phyloP scores from a whole-genome alignment of 345 rosid species.

The Raphanus raphanistrum region DNA sequence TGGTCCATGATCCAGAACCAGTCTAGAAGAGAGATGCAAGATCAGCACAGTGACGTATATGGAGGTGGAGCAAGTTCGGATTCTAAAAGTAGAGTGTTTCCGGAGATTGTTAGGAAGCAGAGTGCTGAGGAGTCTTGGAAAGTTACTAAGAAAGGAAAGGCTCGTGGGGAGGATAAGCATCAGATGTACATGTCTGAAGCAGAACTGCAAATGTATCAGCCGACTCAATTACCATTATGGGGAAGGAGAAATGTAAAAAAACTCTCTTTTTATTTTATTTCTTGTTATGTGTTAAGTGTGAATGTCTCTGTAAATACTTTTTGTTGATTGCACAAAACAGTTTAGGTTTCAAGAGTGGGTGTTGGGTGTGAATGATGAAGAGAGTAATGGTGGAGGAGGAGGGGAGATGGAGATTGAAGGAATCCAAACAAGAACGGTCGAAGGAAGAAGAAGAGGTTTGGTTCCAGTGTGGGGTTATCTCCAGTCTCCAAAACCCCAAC shows the following conservation, averaged over 20 bases:
- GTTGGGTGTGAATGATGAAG: slow-evolving; percentile 44
- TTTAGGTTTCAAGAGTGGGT: slow-evolving; percentile 53
- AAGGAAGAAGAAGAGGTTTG: background rate
- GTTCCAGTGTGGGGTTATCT: slow-evolving; percentile 25
- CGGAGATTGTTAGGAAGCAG: background rate
- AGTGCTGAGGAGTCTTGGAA: background rate
- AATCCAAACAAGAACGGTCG: background rate
- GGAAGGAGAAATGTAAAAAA: background rate
- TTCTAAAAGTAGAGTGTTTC: background rate
- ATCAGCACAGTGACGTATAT: background rate
- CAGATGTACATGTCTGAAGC: background rate
- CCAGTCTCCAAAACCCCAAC: slow-evolving; percentile 45
- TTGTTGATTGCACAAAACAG: background rate
- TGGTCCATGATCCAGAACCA: background rate
- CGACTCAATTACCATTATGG: background rate
- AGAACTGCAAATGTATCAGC: background rate
- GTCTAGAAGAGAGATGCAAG: background rate
- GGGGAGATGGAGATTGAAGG: background rate
- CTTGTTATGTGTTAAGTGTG: background rate
- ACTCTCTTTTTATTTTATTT: background rate
- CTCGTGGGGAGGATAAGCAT: background rate
- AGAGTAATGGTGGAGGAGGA: slow-evolving; percentile 35
- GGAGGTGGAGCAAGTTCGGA: background rate
- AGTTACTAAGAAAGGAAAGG: background rate
- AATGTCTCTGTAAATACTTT: background rate